phyloP scores from a whole-genome alignment of 2,329 filamentous ascomycete species.

The Botrytis fabae region DNA sequence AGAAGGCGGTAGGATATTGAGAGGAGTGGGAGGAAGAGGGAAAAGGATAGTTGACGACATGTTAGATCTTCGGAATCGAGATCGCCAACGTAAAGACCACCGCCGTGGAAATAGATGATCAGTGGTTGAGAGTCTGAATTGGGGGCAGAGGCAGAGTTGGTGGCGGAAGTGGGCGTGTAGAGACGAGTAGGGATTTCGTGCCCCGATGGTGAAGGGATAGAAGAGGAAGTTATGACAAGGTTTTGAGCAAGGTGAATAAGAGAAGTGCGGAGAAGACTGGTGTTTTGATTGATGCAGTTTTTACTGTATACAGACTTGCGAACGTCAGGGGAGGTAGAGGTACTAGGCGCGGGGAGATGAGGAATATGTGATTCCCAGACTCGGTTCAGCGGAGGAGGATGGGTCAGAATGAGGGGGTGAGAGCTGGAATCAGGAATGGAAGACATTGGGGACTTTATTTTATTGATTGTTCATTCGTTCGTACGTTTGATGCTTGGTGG shows the following conservation, averaged over 20 bases:
- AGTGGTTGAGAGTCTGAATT: conserved; percentile 23
- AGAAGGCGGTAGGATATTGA: conserved; percentile 51
- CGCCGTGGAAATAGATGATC: conserved; percentile 52
- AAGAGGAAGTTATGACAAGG: conserved; percentile 32
- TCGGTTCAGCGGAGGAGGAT: conserved; percentile 12
- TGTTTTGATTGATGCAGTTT: conserved; percentile 45
- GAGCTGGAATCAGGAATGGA: neutral
- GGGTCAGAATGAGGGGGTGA: neutral
- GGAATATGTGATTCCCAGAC: conserved; percentile 18
- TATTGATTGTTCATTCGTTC: neutral
- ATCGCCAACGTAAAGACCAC: conserved; percentile 50
- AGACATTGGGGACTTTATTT: neutral
- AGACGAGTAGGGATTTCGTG: conserved; percentile 15
- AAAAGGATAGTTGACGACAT: conserved; percentile 44
- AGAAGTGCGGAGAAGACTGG: conserved; percentile 42
- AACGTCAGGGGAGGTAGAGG: neutral
- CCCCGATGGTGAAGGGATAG: neutral
- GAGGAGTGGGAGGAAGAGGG: conserved; percentile 42
- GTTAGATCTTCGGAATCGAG: conserved; percentile 52
- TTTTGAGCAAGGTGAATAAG: conserved; percentile 44
- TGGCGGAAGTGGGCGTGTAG: neutral
- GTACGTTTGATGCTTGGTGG: neutral
- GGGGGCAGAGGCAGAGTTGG: too few species aligned
- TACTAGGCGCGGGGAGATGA: neutral
- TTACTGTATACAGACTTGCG: conserved; percentile 43